A percentile compares a stretch with the other conserved stretches of the same genome.
These are phyloP conservation scores for Alternaria sp. DNA, from an alignment of 2,329 filamentous ascomycete genomes.

Conservation along the genomic window DNA sequence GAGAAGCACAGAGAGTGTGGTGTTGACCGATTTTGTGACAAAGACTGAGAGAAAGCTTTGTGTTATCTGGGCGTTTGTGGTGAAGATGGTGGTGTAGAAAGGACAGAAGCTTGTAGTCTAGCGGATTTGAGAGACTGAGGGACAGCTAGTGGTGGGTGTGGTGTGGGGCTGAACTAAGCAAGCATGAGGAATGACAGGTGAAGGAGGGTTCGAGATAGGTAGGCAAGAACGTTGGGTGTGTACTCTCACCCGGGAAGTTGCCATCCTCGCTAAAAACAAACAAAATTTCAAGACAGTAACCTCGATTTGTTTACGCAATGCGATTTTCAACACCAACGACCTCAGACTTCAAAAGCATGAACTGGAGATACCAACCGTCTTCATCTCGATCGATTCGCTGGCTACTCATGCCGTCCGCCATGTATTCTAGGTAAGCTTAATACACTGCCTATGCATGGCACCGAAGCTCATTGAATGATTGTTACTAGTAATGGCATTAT, in stretches of 20 bases:
- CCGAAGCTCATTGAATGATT: neutral
- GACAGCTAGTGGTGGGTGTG: neutral
- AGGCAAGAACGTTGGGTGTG: slow-evolving; percentile 6
- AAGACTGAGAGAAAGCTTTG: neutral
- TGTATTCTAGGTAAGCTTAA: neutral
- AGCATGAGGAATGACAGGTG: slow-evolving; percentile 9
- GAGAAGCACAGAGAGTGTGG: neutral
- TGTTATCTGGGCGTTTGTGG: neutral
- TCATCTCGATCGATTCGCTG: neutral
- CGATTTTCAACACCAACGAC: neutral
- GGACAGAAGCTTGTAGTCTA: neutral
- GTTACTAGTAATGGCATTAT: too few relatives aligned
- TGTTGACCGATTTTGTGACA: neutral
- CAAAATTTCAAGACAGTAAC: neutral
- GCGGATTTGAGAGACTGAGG: neutral
- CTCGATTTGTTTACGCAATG: neutral
- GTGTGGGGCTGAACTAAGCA: neutral
- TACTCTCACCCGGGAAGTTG: neutral
- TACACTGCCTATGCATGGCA: neutral
- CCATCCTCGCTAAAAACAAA: neutral
- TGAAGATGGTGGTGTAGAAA: neutral
- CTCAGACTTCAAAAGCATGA: neutral
- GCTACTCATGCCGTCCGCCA: neutral
- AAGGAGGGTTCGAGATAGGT: neutral
- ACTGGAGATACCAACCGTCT: neutral